A percentile compares a stretch with the other conserved stretches of the same genome.
Evolutionary conservation across 768 basidiomycete genomes (phyloP).

Genomic region (Serendipita sp.): DNA sequence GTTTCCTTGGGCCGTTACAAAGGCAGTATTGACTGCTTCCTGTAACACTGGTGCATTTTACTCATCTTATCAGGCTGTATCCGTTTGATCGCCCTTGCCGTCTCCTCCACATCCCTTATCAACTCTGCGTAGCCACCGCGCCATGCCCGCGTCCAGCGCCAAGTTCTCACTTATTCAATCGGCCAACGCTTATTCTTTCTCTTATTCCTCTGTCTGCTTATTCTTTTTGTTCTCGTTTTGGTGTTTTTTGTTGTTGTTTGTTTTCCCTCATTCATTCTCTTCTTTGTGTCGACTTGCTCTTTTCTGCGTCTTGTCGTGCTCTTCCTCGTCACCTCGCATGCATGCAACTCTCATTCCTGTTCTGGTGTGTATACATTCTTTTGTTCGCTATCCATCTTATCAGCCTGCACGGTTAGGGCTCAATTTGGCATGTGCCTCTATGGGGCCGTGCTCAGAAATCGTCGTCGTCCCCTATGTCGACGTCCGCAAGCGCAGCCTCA

Average conservation of each 20-base stretch:
- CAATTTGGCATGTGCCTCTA: background rate
- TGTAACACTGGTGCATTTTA: background rate
- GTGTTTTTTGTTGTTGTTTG: background rate
- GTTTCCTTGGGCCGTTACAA: slow-evolving; percentile 4
- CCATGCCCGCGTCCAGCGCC: background rate
- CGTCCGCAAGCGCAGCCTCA: slow-evolving; percentile 48
- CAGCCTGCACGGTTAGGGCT: background rate
- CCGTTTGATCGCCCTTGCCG: background rate
- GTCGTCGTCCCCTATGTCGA: slow-evolving; percentile 35
- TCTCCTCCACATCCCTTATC: background rate
- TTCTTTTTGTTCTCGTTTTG: background rate
- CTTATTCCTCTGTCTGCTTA: background rate
- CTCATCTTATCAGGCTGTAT: slow-evolving; percentile 8
- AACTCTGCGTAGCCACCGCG: background rate
- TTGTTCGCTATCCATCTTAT: background rate
- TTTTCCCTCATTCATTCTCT: background rate
- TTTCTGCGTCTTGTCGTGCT: background rate
- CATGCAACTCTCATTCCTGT: background rate
- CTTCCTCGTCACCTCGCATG: background rate
- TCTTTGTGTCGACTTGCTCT: background rate
- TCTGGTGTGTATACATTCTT: background rate
- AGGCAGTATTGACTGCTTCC: background rate
- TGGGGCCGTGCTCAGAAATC: slow-evolving; percentile 11
- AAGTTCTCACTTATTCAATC: background rate
- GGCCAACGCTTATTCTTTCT: background rate